Percentiles rank a stretch among this genome's conserved stretches.
phyloP scores from a whole-genome alignment of 208 protist genomes.

The Perkinsela sp. region DNA sequence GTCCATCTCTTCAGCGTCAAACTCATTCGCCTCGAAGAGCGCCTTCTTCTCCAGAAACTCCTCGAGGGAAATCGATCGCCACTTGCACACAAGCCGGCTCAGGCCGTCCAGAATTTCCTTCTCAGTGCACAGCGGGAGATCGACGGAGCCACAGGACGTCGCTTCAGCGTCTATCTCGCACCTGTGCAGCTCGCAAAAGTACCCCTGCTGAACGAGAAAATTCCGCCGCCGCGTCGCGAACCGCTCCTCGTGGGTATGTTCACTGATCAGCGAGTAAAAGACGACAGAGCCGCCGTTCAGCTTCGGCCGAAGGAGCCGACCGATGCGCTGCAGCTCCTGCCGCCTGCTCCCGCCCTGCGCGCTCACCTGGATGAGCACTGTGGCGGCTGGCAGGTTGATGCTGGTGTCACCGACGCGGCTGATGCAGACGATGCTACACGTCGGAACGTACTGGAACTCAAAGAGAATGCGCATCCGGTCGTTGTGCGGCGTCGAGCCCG shows the following conservation, averaged over 20 bases:
- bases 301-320: slow-evolving; percentile 75
- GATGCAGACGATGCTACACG: slow-evolving; percentile 66
- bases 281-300: slow-evolving; percentile 17
- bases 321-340: slow-evolving; percentile 84
- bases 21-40: background rate
- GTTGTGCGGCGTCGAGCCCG: slow-evolving; percentile 29
- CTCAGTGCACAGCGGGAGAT: background rate
- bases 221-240: slow-evolving; percentile 85
- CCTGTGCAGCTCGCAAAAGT: slow-evolving; percentile 13
- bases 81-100: background rate
- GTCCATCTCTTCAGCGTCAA: background rate
- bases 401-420: slow-evolving; percentile 84
- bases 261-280: slow-evolving; percentile 92
- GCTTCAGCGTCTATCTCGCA: background rate
- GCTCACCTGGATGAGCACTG: slow-evolving; percentile 93
- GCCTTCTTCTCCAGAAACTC: background rate
- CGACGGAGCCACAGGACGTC: background rate
- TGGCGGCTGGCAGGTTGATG: slow-evolving; percentile 93
- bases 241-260: slow-evolving; percentile 84
- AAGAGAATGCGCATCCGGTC: slow-evolving; percentile 45
- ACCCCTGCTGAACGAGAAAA: slow-evolving; percentile 87
- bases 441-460: slow-evolving; percentile 35
- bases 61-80: background rate
- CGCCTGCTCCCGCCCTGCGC: slow-evolving; percentile 78
- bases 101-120: background rate